Evolutionary conservation across 345 rosid genomes (phyloP).

Genomic region (Garcia nutans): DNA sequence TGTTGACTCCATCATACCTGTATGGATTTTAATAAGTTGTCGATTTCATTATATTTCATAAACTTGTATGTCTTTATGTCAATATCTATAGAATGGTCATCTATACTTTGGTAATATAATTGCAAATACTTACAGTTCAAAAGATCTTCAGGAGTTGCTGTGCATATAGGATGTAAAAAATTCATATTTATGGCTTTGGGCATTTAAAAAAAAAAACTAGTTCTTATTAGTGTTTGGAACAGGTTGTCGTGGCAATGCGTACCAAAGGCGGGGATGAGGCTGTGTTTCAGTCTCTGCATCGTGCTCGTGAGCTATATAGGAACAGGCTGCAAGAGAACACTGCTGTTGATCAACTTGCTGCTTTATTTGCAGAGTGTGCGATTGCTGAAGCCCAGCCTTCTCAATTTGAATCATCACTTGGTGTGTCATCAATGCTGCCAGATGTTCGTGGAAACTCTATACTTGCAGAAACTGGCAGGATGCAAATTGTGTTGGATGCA

Average conservation of each 20-base stretch:
- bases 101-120: neutral
- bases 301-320: constrained; percentile 72
- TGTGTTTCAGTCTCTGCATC: constrained; percentile 53
- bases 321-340: constrained; percentile 51
- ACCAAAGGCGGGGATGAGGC: constrained; percentile 80
- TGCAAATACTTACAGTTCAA: neutral
- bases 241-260: constrained; percentile 80
- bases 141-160: neutral
- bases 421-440: constrained; percentile 21
- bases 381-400: constrained; percentile 77
- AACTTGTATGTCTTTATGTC: neutral
- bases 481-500: constrained; percentile 79
- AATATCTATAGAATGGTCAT: neutral
- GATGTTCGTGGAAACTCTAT: constrained; percentile 63
- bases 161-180: neutral
- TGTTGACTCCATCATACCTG: neutral
- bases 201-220: neutral
- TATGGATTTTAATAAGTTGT: neutral
- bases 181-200: neutral
- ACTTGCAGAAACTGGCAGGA: constrained; percentile 74
- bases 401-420: constrained; percentile 30
- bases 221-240: constrained; percentile 25
- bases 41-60: neutral
- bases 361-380: constrained; percentile 88
- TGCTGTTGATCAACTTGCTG: constrained; percentile 72